Conservation (phyloP, 257 asterid species). For the Phtheirospermum japonicum region DNA sequence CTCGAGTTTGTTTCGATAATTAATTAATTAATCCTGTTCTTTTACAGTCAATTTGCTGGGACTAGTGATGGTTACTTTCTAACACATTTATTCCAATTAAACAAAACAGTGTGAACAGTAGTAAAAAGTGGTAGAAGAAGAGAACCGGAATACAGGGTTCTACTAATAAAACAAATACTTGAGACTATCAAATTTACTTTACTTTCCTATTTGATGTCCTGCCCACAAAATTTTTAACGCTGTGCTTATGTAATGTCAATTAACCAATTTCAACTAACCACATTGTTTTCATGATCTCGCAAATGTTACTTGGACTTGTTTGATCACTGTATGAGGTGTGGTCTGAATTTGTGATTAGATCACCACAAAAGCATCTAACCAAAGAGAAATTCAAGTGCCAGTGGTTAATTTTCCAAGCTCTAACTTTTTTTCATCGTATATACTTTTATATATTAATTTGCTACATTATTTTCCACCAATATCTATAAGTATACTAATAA, state of each 20-base stretch:
- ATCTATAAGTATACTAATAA: too few species aligned
- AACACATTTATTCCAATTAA: not conserved
- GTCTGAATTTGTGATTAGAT: not conserved
- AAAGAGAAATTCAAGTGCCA: too few species aligned
- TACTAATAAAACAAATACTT: not conserved
- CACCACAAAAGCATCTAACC: too few species aligned
- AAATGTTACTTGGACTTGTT: not conserved
- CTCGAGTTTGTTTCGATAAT: slow-evolving; percentile 21
- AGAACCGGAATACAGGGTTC: not conserved
- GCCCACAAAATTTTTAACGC: not conserved
- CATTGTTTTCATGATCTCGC: not conserved
- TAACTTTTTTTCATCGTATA: not conserved
- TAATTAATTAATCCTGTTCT: not conserved
- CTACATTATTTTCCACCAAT: too few species aligned
- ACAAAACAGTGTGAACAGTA: not conserved
- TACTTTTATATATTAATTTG: too few species aligned
- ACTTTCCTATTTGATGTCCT: not conserved
- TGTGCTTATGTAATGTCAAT: not conserved
- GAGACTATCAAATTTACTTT: slow-evolving; percentile 8
- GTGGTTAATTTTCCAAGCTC: not conserved
- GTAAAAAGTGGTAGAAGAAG: not conserved
- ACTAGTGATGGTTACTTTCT: slow-evolving; percentile 3
- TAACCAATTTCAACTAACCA: not conserved
- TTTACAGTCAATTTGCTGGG: not conserved
- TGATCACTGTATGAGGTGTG: not conserved